These are phyloP conservation scores for Trichoderma virens DNA, from an alignment of 495 filamentous ascomycete genomes.

Conservation along the genomic window DNA sequence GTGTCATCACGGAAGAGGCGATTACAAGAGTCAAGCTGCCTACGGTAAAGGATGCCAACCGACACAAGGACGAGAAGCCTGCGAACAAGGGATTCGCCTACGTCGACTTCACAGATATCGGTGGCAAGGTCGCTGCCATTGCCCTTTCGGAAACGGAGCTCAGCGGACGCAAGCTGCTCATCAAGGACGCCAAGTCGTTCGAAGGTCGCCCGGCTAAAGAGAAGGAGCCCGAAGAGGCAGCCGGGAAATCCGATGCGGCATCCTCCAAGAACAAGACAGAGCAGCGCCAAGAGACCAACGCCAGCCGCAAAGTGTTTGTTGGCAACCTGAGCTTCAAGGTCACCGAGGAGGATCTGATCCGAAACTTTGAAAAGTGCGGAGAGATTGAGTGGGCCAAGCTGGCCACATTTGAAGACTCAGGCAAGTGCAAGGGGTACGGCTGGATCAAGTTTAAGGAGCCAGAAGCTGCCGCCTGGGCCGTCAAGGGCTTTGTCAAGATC, in stretches of 20 bases:
- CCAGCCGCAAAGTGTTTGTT: constrained; percentile 73
- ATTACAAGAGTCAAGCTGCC: constrained; percentile 87
- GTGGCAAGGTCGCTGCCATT: constrained; percentile 62
- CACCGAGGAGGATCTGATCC: constrained; percentile 68
- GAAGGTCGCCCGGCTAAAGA: constrained; percentile 61
- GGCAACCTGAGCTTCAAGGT: constrained; percentile 84
- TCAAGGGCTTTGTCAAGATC: constrained; percentile 68
- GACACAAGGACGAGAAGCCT: constrained; percentile 35
- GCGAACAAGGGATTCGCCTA: constrained; percentile 88
- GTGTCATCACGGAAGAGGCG: constrained; percentile 53
- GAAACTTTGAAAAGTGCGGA: constrained; percentile 78
- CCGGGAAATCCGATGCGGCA: constrained; percentile 13
- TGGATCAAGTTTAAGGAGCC: constrained; percentile 86
- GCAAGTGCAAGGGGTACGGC: constrained; percentile 96
- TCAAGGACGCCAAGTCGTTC: constrained; percentile 84
- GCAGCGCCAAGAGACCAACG: constrained; percentile 44
- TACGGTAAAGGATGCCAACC: constrained; percentile 31
- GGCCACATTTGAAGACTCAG: constrained; percentile 92
- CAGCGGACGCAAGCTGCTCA: constrained; percentile 68
- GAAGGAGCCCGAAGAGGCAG: constrained; percentile 29
- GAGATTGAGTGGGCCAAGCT: constrained; percentile 69
- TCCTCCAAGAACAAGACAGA: not conserved
- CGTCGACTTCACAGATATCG: constrained; percentile 72
- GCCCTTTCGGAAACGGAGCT: constrained; percentile 73
- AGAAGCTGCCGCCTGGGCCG: constrained; percentile 65